Evolutionary conservation across 1,284 basidiomycete species (phyloP).

Genomic region (Coriolopsis trogii): DNA sequence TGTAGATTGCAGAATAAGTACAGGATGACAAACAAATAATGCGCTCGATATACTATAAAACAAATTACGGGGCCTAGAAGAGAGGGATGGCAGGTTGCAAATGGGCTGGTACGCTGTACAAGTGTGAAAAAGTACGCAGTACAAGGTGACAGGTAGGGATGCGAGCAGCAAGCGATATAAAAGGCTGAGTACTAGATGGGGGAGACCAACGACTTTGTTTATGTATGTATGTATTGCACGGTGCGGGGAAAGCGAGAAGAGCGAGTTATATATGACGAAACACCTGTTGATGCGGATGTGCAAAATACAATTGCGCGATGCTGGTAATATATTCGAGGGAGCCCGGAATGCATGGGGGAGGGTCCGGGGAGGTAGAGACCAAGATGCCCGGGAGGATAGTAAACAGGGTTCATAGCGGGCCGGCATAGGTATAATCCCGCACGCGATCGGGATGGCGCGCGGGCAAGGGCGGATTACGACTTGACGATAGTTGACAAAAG

Average conservation of each 20-base stretch:
- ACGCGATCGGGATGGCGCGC: constrained; percentile 27
- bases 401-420: constrained; percentile 38
- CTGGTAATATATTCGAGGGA: constrained; percentile 40
- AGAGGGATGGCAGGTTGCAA: constrained; percentile 26
- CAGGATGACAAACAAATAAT: constrained; percentile 66
- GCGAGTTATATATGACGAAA: constrained; percentile 41
- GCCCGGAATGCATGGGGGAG: constrained; percentile 29
- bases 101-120: constrained; percentile 41
- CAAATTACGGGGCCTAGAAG: constrained; percentile 38
- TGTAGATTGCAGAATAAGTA: constrained; percentile 58
- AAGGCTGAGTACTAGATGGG: constrained; percentile 26
- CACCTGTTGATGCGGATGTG: constrained; percentile 51
- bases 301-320: constrained; percentile 71
- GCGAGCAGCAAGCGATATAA: constrained; percentile 33
- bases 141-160: constrained; percentile 31
- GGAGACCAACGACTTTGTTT: constrained; percentile 7
- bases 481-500: constrained; percentile 21
- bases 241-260: constrained; percentile 36
- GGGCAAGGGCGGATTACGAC: constrained; percentile 27
- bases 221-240: constrained; percentile 20
- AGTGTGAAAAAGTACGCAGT: constrained; percentile 41
- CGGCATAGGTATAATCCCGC: constrained; percentile 38
- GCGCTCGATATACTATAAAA: constrained; percentile 52
- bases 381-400: constrained; percentile 28
- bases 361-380: constrained; percentile 29